Evolutionary conservation across 2,329 filamentous ascomycete genomes (phyloP).

Genomic region (Paraphaeosphaeria sporulosa): DNA sequence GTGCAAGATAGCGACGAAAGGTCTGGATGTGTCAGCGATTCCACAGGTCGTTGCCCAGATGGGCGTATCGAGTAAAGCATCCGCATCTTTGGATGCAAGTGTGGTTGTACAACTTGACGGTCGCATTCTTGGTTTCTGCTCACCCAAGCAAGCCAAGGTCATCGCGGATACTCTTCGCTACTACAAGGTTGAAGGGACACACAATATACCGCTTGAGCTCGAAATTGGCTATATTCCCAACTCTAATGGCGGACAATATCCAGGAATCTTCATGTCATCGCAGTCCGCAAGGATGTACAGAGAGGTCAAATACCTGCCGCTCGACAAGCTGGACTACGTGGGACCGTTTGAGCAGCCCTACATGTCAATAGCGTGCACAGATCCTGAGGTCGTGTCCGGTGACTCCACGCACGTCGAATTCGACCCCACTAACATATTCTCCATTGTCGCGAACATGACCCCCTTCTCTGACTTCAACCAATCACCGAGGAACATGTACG

Average conservation of each 20-base stretch:
- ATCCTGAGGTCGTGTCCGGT: slow-evolving; percentile 84
- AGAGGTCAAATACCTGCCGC: slow-evolving; percentile 88
- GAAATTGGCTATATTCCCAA: slow-evolving; percentile 92
- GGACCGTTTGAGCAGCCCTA: slow-evolving; percentile 96
- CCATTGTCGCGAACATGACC: slow-evolving; percentile 97
- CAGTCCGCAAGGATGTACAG: slow-evolving; percentile 84
- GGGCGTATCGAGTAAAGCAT: slow-evolving; percentile 77
- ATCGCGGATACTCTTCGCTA: slow-evolving; percentile 88
- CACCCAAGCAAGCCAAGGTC: slow-evolving; percentile 79
- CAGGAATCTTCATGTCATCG: slow-evolving; percentile 92
- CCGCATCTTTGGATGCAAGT: slow-evolving; percentile 81
- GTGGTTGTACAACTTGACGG: slow-evolving; percentile 92
- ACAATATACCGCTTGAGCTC: slow-evolving; percentile 80
- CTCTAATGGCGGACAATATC: slow-evolving; percentile 91
- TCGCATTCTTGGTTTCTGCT: slow-evolving; percentile 87
- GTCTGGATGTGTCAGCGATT: slow-evolving; percentile 76
- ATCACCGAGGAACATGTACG: slow-evolving; percentile 97
- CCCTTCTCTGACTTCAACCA: slow-evolving; percentile 99
- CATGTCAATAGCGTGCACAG: slow-evolving; percentile 96
- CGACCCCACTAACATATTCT: slow-evolving; percentile 94
- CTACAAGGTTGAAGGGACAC: slow-evolving; percentile 92
- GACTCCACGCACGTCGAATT: slow-evolving; percentile 93
- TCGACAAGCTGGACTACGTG: slow-evolving; percentile 86
- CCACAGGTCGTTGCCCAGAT: slow-evolving; percentile 78
- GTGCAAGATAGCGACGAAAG: slow-evolving; percentile 83